Percentiles rank a stretch among this genome's conserved stretches.
These are phyloP conservation scores for Trypanosoma platydactyli DNA, from an alignment of 208 protist species.

Conservation along the genomic window DNA sequence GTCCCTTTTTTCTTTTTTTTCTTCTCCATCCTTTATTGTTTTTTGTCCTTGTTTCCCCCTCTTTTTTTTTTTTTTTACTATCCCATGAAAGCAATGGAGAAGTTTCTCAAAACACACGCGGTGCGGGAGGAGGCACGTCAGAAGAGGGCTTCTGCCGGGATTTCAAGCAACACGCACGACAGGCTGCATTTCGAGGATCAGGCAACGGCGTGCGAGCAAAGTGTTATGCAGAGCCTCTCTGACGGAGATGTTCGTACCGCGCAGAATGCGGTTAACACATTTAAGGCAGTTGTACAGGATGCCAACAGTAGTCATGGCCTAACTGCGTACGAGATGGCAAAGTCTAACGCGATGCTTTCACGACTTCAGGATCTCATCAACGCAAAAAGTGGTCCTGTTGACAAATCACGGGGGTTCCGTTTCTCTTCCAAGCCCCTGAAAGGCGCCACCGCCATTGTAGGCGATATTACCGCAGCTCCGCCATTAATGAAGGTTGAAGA, in stretches of 20 bases:
- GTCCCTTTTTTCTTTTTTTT: slow-evolving; percentile 3
- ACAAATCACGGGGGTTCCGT: slow-evolving; percentile 45
- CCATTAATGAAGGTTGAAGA: neutral
- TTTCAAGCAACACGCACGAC: slow-evolving; percentile 29
- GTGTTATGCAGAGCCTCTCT: slow-evolving; percentile 31
- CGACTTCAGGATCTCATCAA: slow-evolving; percentile 68
- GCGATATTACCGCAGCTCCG: neutral
- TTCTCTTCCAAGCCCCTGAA: slow-evolving; percentile 54
- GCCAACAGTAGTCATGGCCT: slow-evolving; percentile 50
- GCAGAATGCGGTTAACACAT: slow-evolving; percentile 41
- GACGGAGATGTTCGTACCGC: slow-evolving; percentile 35
- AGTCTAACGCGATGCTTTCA: slow-evolving; percentile 59
- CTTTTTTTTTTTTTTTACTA: slow-evolving; percentile 16
- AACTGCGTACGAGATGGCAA: slow-evolving; percentile 79
- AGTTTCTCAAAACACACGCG: slow-evolving; percentile 66
- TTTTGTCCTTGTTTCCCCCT: slow-evolving; percentile 22
- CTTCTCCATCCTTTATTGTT: neutral
- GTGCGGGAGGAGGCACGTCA: slow-evolving; percentile 63
- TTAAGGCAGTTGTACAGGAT: slow-evolving; percentile 62
- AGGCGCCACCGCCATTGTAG: slow-evolving; percentile 1
- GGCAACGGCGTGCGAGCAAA: slow-evolving; percentile 34
- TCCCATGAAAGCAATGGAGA: slow-evolving; percentile 41
- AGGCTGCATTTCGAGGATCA: slow-evolving; percentile 69
- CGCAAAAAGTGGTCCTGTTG: slow-evolving; percentile 7
- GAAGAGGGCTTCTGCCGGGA: slow-evolving; percentile 35